Evolutionary conservation across 768 basidiomycete genomes (phyloP).

Genomic region (Leccinum aurantiacum): DNA sequence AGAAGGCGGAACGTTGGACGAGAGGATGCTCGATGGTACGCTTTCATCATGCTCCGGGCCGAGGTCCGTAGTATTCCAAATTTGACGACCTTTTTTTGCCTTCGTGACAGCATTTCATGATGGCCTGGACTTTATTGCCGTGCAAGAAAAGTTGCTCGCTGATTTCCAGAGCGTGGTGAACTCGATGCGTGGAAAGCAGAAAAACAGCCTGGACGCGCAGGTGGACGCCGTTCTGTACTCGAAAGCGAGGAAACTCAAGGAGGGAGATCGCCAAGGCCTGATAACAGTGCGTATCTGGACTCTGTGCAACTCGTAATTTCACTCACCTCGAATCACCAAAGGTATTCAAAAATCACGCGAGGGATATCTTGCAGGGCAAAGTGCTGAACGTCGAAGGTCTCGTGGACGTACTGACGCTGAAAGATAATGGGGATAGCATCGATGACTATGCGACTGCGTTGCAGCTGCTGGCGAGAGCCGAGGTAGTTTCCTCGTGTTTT

Average conservation of each 20-base stretch:
- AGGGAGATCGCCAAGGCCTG: conserved; percentile 51
- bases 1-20: conserved; percentile 47
- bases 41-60: neutral
- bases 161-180: conserved; percentile 51
- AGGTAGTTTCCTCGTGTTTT: conserved; percentile 38
- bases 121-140: conserved; percentile 81
- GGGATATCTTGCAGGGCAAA: conserved; percentile 70
- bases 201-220: conserved; percentile 65
- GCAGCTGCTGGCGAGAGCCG: conserved; percentile 57
- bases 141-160: conserved; percentile 68
- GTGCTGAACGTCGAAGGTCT: conserved; percentile 76
- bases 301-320: neutral
- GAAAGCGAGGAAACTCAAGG: conserved; percentile 46
- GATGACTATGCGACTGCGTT: conserved; percentile 71
- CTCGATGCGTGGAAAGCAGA: conserved; percentile 51
- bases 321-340: conserved; percentile 22
- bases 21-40: conserved; percentile 56
- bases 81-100: conserved; percentile 6
- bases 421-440: conserved; percentile 63
- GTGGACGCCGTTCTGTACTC: conserved; percentile 59
- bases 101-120: conserved; percentile 73
- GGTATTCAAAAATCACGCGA: conserved; percentile 71
- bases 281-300: conserved; percentile 29
- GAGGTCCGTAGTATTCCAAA: neutral
- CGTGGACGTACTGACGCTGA: conserved; percentile 82